These are phyloP conservation scores for Psophocarpus tetragonolobus DNA, from an alignment of 306 rosid genomes.

Conservation along the genomic window DNA sequence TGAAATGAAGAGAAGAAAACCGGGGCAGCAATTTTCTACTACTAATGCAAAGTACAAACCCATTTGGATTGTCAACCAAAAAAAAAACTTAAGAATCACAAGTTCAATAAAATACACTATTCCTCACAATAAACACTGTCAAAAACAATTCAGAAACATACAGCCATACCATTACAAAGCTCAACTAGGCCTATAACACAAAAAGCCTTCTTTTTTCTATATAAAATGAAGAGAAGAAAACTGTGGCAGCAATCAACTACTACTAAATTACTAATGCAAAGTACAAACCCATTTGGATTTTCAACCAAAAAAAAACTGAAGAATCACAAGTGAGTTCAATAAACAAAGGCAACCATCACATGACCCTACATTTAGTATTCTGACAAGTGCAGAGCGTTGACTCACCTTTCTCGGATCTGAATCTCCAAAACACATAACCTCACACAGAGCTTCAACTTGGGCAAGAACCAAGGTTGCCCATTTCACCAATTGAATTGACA, in stretches of 20 bases:
- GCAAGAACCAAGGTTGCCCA: not conserved
- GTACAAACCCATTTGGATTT: not conserved
- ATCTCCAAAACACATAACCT: slow-evolving; percentile 12
- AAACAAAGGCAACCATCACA: not conserved
- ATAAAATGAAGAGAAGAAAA: not conserved
- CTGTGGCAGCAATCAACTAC: not conserved
- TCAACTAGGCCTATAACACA: not conserved
- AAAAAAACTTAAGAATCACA: not conserved
- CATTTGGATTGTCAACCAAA: slow-evolving; percentile 7
- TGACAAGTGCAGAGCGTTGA: not conserved
- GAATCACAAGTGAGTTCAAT: slow-evolving; percentile 9
- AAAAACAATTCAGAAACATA: too few relatives aligned
- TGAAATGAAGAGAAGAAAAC: not conserved
- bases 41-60: not conserved
- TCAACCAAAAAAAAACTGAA: not conserved
- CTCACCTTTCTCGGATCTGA: slow-evolving; percentile 48
- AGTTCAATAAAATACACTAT: slow-evolving; percentile 16
- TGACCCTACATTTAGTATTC: slow-evolving; percentile 17
- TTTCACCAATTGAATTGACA: not conserved
- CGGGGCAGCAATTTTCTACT: not conserved
- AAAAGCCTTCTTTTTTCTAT: not conserved
- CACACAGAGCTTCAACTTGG: slow-evolving; percentile 1
- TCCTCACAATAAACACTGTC: not conserved
- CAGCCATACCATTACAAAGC: not conserved
- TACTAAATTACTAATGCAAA: not conserved